These are phyloP conservation scores for Metschnikowia matae DNA, from an alignment of 805 yeast genomes.

Conservation along the genomic window DNA sequence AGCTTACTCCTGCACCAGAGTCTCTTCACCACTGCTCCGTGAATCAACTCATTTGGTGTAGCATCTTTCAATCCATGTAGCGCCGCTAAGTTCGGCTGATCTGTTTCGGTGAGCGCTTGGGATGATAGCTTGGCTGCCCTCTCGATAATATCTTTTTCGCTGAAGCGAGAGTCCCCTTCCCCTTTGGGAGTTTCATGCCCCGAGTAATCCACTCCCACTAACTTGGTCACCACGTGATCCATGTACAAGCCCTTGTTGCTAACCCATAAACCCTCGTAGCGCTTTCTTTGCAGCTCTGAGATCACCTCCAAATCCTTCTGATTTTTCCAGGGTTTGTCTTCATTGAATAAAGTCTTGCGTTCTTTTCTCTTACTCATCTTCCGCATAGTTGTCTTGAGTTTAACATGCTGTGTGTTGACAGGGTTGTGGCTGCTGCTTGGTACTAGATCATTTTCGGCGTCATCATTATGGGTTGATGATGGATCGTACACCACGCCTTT, in stretches of 20 bases:
- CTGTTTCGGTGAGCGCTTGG: conserved; percentile 19
- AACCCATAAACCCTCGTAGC: conserved; percentile 94
- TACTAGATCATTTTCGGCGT: conserved; percentile 5
- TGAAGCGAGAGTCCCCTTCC: conserved; percentile 12
- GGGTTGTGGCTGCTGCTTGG: conserved; percentile 3
- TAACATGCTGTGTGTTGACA: conserved; percentile 22
- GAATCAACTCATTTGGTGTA: conserved; percentile 35
- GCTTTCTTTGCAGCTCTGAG: conserved; percentile 65
- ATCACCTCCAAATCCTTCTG: conserved; percentile 56
- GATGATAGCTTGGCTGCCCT: conserved; percentile 26
- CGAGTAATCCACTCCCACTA: conserved; percentile 32
- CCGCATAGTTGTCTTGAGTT: conserved; percentile 51
- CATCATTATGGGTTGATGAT: conserved; percentile 2
- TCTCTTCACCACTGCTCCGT: conserved; percentile 65
- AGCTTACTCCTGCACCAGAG: conserved; percentile 79
- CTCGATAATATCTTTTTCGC: conserved; percentile 17
- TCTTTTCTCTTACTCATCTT: conserved; percentile 38
- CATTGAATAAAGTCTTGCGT: conserved; percentile 56
- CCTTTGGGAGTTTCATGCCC: conserved; percentile 6
- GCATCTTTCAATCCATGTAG: conserved; percentile 30
- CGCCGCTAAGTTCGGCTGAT: conserved; percentile 21
- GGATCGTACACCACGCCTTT: conserved; percentile 12
- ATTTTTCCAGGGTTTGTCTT: conserved; percentile 91
- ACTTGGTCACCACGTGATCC: conserved; percentile 30
- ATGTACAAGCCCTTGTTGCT: conserved; percentile 72